phyloP scores from a whole-genome alignment of 2,329 filamentous ascomycete species.

The Aspergillus hortae region DNA sequence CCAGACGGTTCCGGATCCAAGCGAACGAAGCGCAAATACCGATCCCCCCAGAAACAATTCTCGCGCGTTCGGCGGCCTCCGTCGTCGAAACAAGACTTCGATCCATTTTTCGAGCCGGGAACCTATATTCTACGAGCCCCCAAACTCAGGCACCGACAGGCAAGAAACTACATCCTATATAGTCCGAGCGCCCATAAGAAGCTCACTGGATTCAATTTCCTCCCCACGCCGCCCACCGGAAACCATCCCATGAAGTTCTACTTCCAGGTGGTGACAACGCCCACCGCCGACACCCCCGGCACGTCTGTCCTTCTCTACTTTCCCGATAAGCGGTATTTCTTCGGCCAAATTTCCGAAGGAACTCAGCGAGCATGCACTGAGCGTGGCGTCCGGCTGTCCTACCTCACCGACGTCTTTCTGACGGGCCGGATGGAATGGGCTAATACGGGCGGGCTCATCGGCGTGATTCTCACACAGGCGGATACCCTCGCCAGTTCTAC shows the following conservation, averaged over 20 bases:
- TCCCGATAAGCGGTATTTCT: conserved; percentile 76
- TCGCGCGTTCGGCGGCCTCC: neutral
- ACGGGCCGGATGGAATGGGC: conserved; percentile 74
- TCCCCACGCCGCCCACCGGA: conserved; percentile 2
- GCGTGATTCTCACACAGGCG: conserved; percentile 79
- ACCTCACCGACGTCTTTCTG: conserved; percentile 75
- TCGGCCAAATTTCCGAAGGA: conserved; percentile 80
- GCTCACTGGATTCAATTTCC: conserved; percentile 10
- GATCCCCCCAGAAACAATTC: neutral
- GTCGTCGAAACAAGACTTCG: neutral
- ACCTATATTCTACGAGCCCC: conserved; percentile 14
- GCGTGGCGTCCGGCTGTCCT: conserved; percentile 61
- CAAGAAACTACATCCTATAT: conserved; percentile 22
- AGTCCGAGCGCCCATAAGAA: conserved; percentile 13
- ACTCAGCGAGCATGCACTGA: conserved; percentile 74
- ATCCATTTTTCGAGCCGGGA: conserved; percentile 5
- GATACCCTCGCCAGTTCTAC: conserved; percentile 56
- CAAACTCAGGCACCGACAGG: neutral
- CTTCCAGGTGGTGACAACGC: conserved; percentile 73
- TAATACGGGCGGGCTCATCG: conserved; percentile 76
- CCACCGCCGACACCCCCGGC: conserved; percentile 83
- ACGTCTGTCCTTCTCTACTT: conserved; percentile 75
- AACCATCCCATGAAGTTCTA: conserved; percentile 63
- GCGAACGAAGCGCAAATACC: no score
- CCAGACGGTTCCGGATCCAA: neutral